phyloP scores from a whole-genome alignment of 2,329 filamentous ascomycete species.

The Aspergillus quadrilineatus region DNA sequence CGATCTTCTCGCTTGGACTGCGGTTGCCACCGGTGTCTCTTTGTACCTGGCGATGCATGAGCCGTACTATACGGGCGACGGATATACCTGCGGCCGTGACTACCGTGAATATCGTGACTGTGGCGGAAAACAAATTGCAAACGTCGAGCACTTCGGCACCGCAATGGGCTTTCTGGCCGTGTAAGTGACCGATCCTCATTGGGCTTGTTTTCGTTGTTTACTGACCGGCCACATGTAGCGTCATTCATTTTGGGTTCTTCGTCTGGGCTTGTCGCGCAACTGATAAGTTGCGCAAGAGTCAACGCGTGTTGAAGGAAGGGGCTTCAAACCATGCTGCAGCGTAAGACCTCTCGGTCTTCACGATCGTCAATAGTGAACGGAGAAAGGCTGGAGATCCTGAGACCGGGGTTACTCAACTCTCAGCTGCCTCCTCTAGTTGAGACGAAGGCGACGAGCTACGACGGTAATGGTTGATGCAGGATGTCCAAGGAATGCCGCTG shows the following conservation, averaged over 20 bases:
- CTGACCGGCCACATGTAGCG: not conserved
- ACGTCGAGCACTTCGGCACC: constrained; percentile 12
- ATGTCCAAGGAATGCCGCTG: not conserved
- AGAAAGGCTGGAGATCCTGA: too few relatives aligned
- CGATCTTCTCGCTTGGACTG: constrained; percentile 9
- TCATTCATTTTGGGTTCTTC: constrained; percentile 15
- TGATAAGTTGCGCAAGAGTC: constrained; percentile 10
- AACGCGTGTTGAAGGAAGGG: not conserved
- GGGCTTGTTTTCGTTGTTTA: not conserved
- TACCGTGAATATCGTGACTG: not conserved
- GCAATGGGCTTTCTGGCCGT: constrained; percentile 12
- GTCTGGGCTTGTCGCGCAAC: constrained; percentile 9
- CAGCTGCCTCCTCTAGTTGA: too few relatives aligned
- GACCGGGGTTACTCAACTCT: too few relatives aligned
- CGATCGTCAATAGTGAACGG: too few relatives aligned
- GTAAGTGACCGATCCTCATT: not conserved
- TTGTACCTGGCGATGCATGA: constrained; percentile 1
- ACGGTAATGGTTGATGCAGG: not conserved
- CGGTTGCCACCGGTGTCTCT: not conserved
- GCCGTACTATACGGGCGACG: constrained; percentile 6
- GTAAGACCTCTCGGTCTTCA: too few relatives aligned
- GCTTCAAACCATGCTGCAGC: not conserved
- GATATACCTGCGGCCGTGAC: constrained; percentile 4
- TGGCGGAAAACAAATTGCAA: constrained; percentile 7
- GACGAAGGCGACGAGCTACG: too few relatives aligned